Percentiles rank a stretch among this genome's conserved stretches.
These are phyloP conservation scores for Taphrina confusa DNA, from an alignment of 1,139 yeast genomes.

Conservation along the genomic window DNA sequence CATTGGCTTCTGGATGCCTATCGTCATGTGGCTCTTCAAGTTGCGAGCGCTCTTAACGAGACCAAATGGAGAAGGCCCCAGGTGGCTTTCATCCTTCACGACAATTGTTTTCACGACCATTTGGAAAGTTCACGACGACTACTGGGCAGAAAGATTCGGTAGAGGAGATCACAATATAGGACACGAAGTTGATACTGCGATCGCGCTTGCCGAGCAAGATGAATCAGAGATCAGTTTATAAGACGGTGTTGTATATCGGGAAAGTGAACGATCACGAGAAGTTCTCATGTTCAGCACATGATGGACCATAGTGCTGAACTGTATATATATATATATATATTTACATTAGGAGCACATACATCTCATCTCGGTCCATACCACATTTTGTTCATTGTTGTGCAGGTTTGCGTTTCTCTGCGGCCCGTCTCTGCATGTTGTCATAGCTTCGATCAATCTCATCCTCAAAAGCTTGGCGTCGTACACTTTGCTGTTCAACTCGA, in stretches of 20 bases:
- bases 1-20: constrained; percentile 28
- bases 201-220: no score
- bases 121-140: constrained; percentile 23
- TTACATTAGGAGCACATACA: no score
- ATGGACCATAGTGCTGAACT: no score
- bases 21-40: constrained; percentile 17
- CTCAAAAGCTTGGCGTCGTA: constrained; percentile 30
- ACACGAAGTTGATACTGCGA: no score
- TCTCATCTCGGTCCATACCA: no score
- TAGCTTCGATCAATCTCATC: constrained; percentile 30
- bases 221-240: no score
- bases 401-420: constrained; percentile 4
- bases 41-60: constrained; percentile 3
- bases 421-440: constrained; percentile 24
- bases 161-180: constrained; percentile 27
- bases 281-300: no score
- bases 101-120: constrained; percentile 10
- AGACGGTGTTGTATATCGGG: no score
- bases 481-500: constrained; percentile 19
- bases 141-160: constrained; percentile 29
- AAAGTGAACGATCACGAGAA: no score
- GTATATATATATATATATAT: no score
- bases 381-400: not conserved
- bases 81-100: constrained; percentile 8
- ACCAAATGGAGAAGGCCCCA: constrained; percentile 5